A percentile compares a stretch with the other conserved stretches of the same genome.
These are phyloP conservation scores for Corymbia calophylla DNA, from an alignment of 441 rosid genomes.

Conservation along the genomic window DNA sequence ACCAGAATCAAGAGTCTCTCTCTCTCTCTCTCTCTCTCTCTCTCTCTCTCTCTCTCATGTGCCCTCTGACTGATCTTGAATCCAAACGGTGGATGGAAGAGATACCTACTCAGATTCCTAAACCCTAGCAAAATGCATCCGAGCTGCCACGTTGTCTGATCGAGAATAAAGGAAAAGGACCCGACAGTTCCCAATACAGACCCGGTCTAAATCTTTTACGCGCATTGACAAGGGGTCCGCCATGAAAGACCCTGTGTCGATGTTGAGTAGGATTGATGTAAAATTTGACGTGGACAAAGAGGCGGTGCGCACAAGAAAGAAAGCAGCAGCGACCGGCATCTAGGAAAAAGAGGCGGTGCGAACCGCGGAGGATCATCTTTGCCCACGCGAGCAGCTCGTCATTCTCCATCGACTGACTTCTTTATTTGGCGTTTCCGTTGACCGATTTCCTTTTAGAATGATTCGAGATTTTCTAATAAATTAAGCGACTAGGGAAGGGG, in stretches of 20 bases:
- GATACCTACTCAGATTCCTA: neutral
- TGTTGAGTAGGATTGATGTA: too few species aligned
- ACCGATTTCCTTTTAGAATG: too few species aligned
- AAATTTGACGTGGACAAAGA: too few species aligned
- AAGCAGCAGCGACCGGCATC: too few species aligned
- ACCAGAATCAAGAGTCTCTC: neutral
- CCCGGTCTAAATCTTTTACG: neutral
- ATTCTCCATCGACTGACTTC: neutral
- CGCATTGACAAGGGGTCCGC: neutral
- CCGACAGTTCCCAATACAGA: neutral
- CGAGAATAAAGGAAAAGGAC: neutral
- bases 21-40: neutral
- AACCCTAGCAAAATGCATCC: neutral
- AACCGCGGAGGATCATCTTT: neutral
- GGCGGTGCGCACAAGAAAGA: neutral
- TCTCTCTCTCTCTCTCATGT: neutral
- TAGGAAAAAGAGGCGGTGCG: neutral
- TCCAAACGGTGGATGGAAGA: neutral
- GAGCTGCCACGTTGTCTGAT: neutral
- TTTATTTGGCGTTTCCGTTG: neutral
- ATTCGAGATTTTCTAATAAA: too few species aligned
- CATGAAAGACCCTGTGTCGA: neutral
- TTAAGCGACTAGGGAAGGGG: too few species aligned
- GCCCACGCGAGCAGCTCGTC: neutral
- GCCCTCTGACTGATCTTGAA: neutral